Evolutionary conservation across 768 basidiomycete genomes (phyloP), one percentile per base, ranked within the genome.

Genomic region (Termitomyces sp.): DNA sequence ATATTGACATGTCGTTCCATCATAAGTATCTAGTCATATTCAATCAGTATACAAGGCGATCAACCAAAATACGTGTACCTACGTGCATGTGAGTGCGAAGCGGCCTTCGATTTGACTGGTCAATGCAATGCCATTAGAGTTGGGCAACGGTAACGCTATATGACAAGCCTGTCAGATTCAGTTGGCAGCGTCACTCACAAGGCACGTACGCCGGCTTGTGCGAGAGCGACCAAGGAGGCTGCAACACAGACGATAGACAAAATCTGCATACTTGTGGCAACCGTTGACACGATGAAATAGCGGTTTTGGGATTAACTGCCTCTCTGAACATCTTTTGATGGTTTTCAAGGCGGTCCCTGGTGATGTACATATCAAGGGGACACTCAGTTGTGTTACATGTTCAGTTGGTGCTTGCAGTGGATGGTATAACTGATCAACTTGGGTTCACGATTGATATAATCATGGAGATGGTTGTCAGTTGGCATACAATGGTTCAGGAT

Each of bases 191-290:
- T 13, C 28, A 28, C 28, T 7, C 50, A 38, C 7, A 11, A 28
- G 40, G 50, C 35, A 44, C 22, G n/a, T 40, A 40, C 40, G 7
- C 33, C 28, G 9, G 60, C 53, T 42, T 48, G 55, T 18, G 60
- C 50, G 22, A 53, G 15, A 20, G 49, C 49, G 18, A 40, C 38
- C 20, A 46, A 49, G 22, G 49, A 57, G 4, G 57, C 28, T 9
- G 38, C 49, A 36, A 50, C 40, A 40, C 28, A 48, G 50, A 45
- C 20, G 15, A 33, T 33, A 5, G 36, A 22, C 49, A 24, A 40
- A 7, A 61, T 40, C 50, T 61, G 56, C 61, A 55, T 62, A 28
- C 12, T 40, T 51, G 49, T 35, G 7, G 4, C 28, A 28, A 33
- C n/a, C 18, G n/a, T 18, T 33, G 28, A 32, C 9, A 36, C 38